Percentiles rank a stretch among this genome's conserved stretches.
These are phyloP conservation scores for Quambalaria eucalypti DNA, from an alignment of 1,284 basidiomycete genomes.

Conservation along the genomic window DNA sequence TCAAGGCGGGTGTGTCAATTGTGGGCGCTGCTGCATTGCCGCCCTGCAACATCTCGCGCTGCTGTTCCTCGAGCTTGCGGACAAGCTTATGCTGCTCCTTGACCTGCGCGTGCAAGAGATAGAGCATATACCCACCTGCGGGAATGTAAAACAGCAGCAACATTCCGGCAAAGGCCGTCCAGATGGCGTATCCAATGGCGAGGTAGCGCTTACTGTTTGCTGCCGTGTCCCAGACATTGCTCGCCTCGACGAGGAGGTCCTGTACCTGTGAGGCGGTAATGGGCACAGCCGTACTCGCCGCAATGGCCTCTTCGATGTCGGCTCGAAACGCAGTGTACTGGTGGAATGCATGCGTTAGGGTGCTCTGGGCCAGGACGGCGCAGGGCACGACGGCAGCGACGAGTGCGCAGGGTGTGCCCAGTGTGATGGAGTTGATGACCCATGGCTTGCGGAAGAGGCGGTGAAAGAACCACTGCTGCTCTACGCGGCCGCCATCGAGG, in stretches of 20 bases:
- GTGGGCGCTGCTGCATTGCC: no score
- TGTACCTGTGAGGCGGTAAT: constrained; percentile 6
- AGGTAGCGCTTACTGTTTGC: constrained; percentile 16
- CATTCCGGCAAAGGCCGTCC: constrained; percentile 25
- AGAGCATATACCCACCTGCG: constrained; percentile 26
- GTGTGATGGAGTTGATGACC: constrained; percentile 24
- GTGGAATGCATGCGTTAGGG: constrained; percentile 7
- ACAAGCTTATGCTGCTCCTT: constrained; percentile 13
- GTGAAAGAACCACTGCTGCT: constrained; percentile 9
- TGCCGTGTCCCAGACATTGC: constrained; percentile 13
- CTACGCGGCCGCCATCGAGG: constrained; percentile 17
- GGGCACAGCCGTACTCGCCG: not conserved
- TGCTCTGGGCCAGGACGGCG: constrained; percentile 9
- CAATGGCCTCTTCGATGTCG: not conserved
- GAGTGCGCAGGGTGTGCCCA: constrained; percentile 24
- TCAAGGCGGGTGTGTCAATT: not conserved
- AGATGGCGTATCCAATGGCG: constrained; percentile 20
- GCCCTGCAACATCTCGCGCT: constrained; percentile 1
- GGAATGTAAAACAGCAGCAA: constrained; percentile 33
- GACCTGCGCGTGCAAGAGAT: constrained; percentile 18
- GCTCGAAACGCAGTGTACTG: constrained; percentile 7
- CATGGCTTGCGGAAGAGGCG: constrained; percentile 16
- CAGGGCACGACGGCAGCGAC: constrained; percentile 15
- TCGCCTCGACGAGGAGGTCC: constrained; percentile 8
- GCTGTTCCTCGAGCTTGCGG: constrained; percentile 11